These are phyloP conservation scores for Aspergillus conjunctus DNA, from an alignment of 495 filamentous ascomycete genomes.

Conservation along the genomic window DNA sequence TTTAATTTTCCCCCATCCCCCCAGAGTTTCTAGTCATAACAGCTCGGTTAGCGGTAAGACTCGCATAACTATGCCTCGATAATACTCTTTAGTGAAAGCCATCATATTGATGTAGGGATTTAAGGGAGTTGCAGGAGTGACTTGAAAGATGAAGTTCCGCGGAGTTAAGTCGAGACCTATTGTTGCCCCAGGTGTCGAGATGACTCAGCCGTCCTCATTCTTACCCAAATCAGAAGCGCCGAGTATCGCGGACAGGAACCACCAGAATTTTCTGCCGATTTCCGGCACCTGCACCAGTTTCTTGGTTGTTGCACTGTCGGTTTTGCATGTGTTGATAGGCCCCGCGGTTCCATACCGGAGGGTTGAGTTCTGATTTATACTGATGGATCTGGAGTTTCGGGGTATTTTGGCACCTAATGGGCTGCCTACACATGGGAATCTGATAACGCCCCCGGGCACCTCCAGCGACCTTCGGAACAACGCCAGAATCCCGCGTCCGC, in stretches of 20 bases:
- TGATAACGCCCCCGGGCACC: slow-evolving; percentile 34
- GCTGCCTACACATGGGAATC: slow-evolving; percentile 28
- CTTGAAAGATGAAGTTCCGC: not conserved
- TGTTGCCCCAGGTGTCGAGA: not conserved
- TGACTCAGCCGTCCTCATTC: not conserved
- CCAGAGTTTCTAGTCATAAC: no score
- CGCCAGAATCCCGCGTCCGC: slow-evolving; percentile 41
- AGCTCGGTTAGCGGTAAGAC: no score
- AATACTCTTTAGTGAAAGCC: no score
- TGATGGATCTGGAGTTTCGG: slow-evolving; percentile 49
- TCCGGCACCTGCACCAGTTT: slow-evolving; percentile 38
- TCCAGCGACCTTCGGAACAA: slow-evolving; percentile 48
- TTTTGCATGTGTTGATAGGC: slow-evolving; percentile 28
- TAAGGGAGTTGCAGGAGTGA: no score
- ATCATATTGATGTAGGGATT: no score
- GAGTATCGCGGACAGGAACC: slow-evolving; percentile 29
- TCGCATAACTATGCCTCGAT: no score
- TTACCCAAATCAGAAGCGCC: slow-evolving; percentile 22
- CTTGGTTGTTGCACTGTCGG: slow-evolving; percentile 26
- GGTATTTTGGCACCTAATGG: slow-evolving; percentile 44
- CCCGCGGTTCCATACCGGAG: slow-evolving; percentile 39
- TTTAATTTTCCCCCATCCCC: no score
- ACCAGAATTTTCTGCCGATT: slow-evolving; percentile 45
- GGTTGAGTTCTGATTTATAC: slow-evolving; percentile 38
- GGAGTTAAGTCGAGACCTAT: not conserved